phyloP scores from a whole-genome alignment of 148 eudicot genomes.

The Vaccinium macrocarpon region DNA sequence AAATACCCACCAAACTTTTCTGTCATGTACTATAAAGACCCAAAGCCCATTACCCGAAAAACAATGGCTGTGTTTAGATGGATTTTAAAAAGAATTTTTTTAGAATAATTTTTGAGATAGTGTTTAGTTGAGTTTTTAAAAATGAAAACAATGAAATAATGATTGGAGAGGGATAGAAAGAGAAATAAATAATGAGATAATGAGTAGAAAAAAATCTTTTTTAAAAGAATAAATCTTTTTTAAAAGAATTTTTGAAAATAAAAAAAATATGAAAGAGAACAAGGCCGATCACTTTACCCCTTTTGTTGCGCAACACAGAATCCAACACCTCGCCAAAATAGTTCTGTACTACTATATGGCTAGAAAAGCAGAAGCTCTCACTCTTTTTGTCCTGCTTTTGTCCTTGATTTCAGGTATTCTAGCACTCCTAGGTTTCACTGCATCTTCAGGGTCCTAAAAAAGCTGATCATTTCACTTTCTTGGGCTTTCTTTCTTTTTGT shows the following conservation, averaged over 20 bases:
- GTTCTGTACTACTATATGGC: not conserved
- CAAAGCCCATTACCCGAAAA: not conserved
- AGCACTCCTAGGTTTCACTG: not conserved
- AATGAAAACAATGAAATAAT: no score
- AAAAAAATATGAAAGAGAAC: no score
- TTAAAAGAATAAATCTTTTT: no score
- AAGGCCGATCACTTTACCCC: not conserved
- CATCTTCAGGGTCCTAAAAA: not conserved
- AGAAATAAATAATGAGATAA: no score
- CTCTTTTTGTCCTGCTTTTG: conserved; percentile 23
- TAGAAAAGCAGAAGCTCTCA: conserved; percentile 13
- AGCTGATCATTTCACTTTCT: not conserved
- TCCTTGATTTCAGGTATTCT: conserved; percentile 34
- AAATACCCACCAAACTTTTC: not conserved
- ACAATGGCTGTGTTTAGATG: no score
- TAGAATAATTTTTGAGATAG: no score
- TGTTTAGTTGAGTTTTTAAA: no score
- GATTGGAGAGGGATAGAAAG: no score
- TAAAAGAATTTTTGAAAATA: no score
- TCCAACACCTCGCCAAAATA: not conserved
- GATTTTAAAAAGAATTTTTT: no score
- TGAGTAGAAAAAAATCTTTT: no score
- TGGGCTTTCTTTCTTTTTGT: not conserved
- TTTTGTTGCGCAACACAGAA: not conserved
- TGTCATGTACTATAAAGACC: not conserved